These are phyloP conservation scores for Debaryomyces tyrocola DNA, from an alignment of 805 yeast genomes.

Conservation along the genomic window DNA sequence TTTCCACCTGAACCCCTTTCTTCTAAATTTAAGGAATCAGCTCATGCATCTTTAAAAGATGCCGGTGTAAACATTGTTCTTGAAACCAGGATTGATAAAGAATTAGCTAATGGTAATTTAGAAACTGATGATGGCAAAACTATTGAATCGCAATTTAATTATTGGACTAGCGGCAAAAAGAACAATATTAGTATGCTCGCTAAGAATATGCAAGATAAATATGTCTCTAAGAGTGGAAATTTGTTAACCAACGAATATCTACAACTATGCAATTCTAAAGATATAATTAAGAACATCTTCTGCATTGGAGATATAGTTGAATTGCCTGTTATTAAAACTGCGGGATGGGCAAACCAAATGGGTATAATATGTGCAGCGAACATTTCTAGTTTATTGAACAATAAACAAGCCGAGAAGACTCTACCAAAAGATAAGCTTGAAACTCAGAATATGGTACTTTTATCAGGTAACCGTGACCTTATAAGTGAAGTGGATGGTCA, in stretches of 20 bases:
- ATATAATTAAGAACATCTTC: conserved; percentile 25
- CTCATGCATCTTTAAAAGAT: conserved; percentile 13
- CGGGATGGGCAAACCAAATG: conserved; percentile 36
- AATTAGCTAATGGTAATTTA: conserved; percentile 12
- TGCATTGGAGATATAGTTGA: conserved; percentile 38
- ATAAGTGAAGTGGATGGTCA: too few species aligned
- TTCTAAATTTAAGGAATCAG: conserved; percentile 16
- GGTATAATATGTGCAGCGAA: conserved; percentile 24
- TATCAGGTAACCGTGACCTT: too few species aligned
- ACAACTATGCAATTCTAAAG: conserved; percentile 10
- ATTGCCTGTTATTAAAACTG: conserved; percentile 38
- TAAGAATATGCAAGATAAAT: conserved; percentile 10
- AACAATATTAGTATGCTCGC: conserved; percentile 31
- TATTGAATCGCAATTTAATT: conserved; percentile 28
- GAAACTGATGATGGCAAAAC: conserved; percentile 19
- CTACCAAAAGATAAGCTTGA: too few species aligned
- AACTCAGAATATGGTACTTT: too few species aligned
- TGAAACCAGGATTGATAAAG: conserved; percentile 31
- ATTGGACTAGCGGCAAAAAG: conserved; percentile 37
- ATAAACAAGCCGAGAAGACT: conserved; percentile 13
- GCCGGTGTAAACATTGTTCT: conserved; percentile 16
- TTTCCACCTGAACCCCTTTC: conserved; percentile 40
- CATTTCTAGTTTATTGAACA: conserved; percentile 12
- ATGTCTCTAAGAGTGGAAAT: conserved; percentile 19
- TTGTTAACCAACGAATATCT: conserved; percentile 23